Base-by-base conservation (phyloP, 441 rosid species). In the Dalechampia spathulata region DNA sequence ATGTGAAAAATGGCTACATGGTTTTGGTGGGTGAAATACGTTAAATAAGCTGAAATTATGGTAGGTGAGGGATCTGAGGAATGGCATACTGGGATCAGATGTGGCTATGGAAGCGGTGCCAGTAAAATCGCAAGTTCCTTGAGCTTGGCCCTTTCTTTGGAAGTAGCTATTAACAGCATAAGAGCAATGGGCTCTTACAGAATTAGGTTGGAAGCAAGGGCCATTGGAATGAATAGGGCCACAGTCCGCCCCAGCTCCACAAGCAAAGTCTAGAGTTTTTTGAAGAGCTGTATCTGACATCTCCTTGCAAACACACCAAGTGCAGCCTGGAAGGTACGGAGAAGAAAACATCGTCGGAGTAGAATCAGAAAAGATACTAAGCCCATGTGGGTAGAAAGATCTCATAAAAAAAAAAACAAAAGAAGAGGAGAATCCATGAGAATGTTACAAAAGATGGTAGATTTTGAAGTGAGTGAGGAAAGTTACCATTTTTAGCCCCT, bases 221-320 rank as follows among this genome's bases (percentile, higher is more conserved):
- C 87, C 96, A 32, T 53, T 77, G 28, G 74, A 80, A 40, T 58
- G 70, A 61, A 79, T 79, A 17, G 85, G 72, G 11, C 46, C 34
- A 55, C 99, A 93, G 64, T 93, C 99, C 48, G 95, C 97, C 32
- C 96, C 96, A 55, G 95, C 95, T 44, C 99, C 96, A 54, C 99
- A 93, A 38, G 99, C 99, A 86, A 89, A 93, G 72, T 86, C 86
- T 60, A 93, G 56, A 2, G 95, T 71, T 63, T 68, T 74, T 64
- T 91, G 98, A 40, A 88, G 69, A 14, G 17, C 72, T 46, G 81
- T 0, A 34, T 84, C 90, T 59, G 72, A 16, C 74, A 69, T 48
- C 0, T 78, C 80, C 63, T 82, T 91, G 78, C 98, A 91, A 28
- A 82, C 82, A 63, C 98, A 91, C 95, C 95, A 91, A 22, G 75